Base-by-base conservation (phyloP, 177 flowering plant genomes). In the Vitis hybrid region DNA sequence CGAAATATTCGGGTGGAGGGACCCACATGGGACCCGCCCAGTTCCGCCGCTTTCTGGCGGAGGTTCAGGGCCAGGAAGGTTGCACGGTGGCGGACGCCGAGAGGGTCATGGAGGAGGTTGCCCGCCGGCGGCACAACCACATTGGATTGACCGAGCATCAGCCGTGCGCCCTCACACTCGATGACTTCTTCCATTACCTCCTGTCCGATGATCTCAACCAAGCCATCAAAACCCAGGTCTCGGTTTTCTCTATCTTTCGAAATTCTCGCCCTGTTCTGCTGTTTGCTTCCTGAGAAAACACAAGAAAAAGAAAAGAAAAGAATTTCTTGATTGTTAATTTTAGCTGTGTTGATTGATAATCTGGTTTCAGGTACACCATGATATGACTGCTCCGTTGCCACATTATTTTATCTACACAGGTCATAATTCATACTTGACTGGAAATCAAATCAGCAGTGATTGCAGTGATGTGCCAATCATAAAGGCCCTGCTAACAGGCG, bases 351-450 rank as follows among this genome's bases (percentile, higher is more conserved):
- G 73, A 78, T 59, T 14, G 32, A 45, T 17, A 10, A 62, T 64
- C 56, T 70, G 50, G 18, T 76, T 81, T 63, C 97, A 95, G 99
- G 92, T 93, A 75, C 94, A 93, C 81, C 95, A 95, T 63, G 97
- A 93, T 77, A 95, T 93, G 99, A 85, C 82, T 73, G 91, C 92
- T 78, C 97, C 99, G 64, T 70, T 95, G 84, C 88, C 91, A 67
- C 90, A 95, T 78, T 95, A 95, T 82, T 93, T 80, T 85, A 93
- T 93, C 79, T 93, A 83, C 70, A 91, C 99, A 56, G 97, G 99
- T 49, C 99, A 95, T 76, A 95, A 95, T 78, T 93, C 99, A 64
- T 95, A 95, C 78, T 78, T 95, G 19, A 95, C 97, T 2, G 99
- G 98, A 64, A 95, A 95, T 74, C 99, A 95, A 79, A 82, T 95